phyloP scores from a whole-genome alignment of 2,329 filamentous ascomycete species.

The Penicillium oxalicum region DNA sequence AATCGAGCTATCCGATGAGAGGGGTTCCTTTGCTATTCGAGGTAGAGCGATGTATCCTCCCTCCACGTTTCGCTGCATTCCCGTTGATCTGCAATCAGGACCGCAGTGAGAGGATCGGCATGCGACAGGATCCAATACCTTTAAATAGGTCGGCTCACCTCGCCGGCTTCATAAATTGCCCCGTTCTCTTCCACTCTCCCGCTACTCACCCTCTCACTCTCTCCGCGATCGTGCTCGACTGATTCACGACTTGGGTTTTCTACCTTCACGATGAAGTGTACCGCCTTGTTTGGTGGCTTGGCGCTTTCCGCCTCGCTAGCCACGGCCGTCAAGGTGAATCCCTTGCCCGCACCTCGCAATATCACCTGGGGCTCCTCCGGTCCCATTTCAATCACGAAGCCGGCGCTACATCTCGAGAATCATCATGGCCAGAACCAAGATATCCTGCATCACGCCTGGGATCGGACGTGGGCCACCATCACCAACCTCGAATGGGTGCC shows the following conservation, averaged over 20 bases:
- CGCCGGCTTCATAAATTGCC: too few relatives aligned
- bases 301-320: conserved; percentile 33
- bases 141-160: too few relatives aligned
- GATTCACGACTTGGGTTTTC: background rate
- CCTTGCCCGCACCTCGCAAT: conserved; percentile 48
- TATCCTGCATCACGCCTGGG: conserved; percentile 45
- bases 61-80: too few relatives aligned
- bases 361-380: conserved; percentile 51
- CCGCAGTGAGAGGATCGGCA: too few relatives aligned
- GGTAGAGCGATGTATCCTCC: too few relatives aligned
- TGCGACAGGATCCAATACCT: too few relatives aligned
- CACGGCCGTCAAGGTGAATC: conserved; percentile 48
- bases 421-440: conserved; percentile 19
- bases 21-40: too few relatives aligned
- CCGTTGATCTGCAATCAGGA: too few relatives aligned
- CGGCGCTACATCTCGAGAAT: conserved; percentile 36
- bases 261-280: conserved; percentile 23
- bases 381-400: conserved; percentile 39
- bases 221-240: background rate
- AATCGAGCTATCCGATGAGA: too few relatives aligned
- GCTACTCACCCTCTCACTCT: background rate
- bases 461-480: conserved; percentile 46
- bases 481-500: conserved; percentile 50
- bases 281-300: conserved; percentile 20
- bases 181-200: too few relatives aligned